Evolutionary conservation across 2,329 filamentous ascomycete species (phyloP).

Genomic region (Cadophora malorum): DNA sequence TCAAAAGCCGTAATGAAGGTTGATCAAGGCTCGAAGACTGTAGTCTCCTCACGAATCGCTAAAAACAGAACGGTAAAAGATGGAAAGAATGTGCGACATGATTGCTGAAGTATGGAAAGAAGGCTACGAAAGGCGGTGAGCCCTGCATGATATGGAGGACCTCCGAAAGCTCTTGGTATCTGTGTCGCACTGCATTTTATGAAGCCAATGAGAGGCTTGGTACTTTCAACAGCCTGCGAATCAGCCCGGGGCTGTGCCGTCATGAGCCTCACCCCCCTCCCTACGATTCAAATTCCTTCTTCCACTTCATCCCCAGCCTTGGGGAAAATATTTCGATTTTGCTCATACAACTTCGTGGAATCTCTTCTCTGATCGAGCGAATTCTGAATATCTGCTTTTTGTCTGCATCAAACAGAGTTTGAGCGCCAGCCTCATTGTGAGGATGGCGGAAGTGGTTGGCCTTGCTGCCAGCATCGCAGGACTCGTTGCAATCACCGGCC

Average conservation of each 20-base stretch:
- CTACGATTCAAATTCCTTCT: background rate
- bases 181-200: background rate
- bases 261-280: background rate
- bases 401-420: background rate
- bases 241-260: constrained; percentile 1
- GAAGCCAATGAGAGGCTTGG: background rate
- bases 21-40: too few relatives aligned
- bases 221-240: background rate
- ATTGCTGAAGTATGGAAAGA: too few relatives aligned
- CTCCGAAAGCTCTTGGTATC: too few relatives aligned
- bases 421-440: background rate
- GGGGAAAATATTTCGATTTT: background rate
- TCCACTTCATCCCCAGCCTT: background rate
- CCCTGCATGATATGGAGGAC: too few relatives aligned
- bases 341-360: too few relatives aligned
- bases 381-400: background rate
- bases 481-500: background rate
- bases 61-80: too few relatives aligned
- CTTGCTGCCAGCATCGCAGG: constrained; percentile 9
- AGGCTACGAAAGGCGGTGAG: too few relatives aligned
- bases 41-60: too few relatives aligned
- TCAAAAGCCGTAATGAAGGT: too few relatives aligned
- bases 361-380: background rate
- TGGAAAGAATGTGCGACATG: too few relatives aligned
- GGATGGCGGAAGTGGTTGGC: constrained; percentile 2